Evolutionary conservation across 148 eudicot species (phyloP).

Genomic region (Chenopodium quinoa): DNA sequence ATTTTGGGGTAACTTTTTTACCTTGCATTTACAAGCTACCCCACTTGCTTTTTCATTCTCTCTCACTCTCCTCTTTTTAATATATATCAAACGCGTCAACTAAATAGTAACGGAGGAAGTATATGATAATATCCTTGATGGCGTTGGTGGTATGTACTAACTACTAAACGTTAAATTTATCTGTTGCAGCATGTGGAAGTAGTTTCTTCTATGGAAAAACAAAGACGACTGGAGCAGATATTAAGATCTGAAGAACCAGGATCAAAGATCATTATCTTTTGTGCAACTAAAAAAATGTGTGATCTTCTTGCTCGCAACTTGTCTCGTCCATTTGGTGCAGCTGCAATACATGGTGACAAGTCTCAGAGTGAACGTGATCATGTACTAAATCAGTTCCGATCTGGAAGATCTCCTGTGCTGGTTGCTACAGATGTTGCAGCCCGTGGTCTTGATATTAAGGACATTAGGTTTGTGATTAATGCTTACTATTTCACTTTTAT

Average conservation of each 20-base stretch:
- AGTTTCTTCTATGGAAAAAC: constrained; percentile 66
- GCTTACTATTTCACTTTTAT: not conserved
- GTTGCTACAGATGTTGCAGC: constrained; percentile 99
- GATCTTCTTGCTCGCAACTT: constrained; percentile 78
- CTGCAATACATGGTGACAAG: constrained; percentile 96
- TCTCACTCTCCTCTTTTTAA: too few species aligned
- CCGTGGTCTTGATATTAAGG: constrained; percentile 88
- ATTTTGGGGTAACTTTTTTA: too few species aligned
- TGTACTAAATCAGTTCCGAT: constrained; percentile 71
- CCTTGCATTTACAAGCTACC: too few species aligned
- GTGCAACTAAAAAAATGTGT: constrained; percentile 97
- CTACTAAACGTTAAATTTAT: constrained; percentile 10
- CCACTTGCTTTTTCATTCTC: too few species aligned
- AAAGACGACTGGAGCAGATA: constrained; percentile 74
- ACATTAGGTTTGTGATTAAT: constrained; percentile 60
- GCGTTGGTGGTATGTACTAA: not conserved
- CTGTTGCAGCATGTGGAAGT: constrained; percentile 67
- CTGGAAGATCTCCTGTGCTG: constrained; percentile 80
- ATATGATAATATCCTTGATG: not conserved
- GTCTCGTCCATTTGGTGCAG: constrained; percentile 70
- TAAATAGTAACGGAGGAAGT: too few species aligned
- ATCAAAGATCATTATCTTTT: constrained; percentile 83
- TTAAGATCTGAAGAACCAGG: constrained; percentile 91
- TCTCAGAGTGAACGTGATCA: constrained; percentile 79
- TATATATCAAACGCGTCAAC: too few species aligned